Base-by-base conservation (phyloP, 2,329 filamentous ascomycete species). In the Dendryphion nanum region DNA sequence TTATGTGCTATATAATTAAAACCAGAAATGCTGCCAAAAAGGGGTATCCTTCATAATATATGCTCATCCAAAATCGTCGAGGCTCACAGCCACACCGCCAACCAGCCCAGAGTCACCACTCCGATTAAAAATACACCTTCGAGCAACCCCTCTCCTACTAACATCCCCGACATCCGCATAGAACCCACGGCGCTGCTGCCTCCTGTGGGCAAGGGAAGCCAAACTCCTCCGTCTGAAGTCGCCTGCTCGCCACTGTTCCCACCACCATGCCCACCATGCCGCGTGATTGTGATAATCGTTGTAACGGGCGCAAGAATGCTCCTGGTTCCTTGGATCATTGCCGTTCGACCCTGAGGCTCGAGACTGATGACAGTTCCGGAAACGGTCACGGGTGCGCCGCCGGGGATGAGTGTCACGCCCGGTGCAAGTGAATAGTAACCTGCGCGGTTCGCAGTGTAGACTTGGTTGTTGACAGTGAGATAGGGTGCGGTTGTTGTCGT, bases 381-480 rank as follows among this genome's bases (percentile, higher is more conserved):
- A 2, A 64, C 43, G 1, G 53, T 62, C 10, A 66, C 59, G 8
- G 56, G 47, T 17, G 50, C 45, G 1, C 68, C 69, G 13, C 71
- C 64, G 8, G 63, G 57, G 4, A 59, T 55, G 13, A 67, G 50
- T 4, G 59, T 64, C 13, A 55, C 49, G n/a, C 63, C 68, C 1
- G 58, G 57, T 5, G 48, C 59, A 12, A 74, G 51, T 18, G 58
- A 56, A 53, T 68, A 72, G 35, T 69, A 66, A 5, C 68, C 69
- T 4, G 67, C 67, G 10, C 66, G 63, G 42, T 73, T 70, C 4
- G 66, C 63, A 1, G 67, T 71, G 42, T 67, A 70, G 1, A 59
- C 53, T 4, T 57, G 38, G 10, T 56, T 51, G 16, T 61, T 57
- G 26, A 71, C 35, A 4, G 63, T 67, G 20, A 73, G 49, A 5